phyloP scores from a whole-genome alignment of 1,284 basidiomycete species.

The Porodaedalea pini region DNA sequence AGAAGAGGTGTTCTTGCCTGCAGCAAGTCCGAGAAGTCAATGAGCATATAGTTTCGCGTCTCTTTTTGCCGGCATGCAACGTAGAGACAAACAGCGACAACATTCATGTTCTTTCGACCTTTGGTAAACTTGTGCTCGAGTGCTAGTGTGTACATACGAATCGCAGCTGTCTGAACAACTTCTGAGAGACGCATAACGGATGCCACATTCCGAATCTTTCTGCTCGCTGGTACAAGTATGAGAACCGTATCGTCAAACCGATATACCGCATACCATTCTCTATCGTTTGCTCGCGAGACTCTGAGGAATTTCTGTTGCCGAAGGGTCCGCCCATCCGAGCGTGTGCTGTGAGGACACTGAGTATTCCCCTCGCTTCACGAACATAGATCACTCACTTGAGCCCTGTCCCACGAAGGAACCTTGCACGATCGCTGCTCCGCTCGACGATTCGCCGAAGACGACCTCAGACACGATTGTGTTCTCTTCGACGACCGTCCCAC shows the following conservation, averaged over 20 bases:
- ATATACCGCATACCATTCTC: conserved; percentile 63
- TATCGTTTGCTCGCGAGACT: conserved; percentile 86
- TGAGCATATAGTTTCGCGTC: conserved; percentile 92
- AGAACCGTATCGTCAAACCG: background rate
- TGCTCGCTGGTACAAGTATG: conserved; percentile 52
- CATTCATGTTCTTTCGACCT: conserved; percentile 88
- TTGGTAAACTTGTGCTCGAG: conserved; percentile 93
- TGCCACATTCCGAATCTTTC: conserved; percentile 80
- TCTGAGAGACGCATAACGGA: conserved; percentile 77
- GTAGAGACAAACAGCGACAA: conserved; percentile 94
- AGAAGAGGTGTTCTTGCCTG: conserved; percentile 47
- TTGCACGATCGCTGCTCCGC: conserved; percentile 92
- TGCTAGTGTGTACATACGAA: conserved; percentile 89
- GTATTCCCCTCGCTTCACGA: conserved; percentile 8
- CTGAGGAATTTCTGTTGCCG: conserved; percentile 69
- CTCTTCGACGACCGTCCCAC: conserved; percentile 90
- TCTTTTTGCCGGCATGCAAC: conserved; percentile 91
- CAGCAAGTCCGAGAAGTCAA: conserved; percentile 93
- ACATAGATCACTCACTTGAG: conserved; percentile 64
- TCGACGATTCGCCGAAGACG: conserved; percentile 89
- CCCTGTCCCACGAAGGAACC: conserved; percentile 93
- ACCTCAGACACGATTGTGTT: conserved; percentile 93
- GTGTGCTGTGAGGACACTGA: conserved; percentile 49
- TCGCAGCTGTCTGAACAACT: conserved; percentile 76
- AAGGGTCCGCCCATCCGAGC: conserved; percentile 78